A percentile compares a stretch with the other conserved stretches of the same genome.
Conservation (phyloP, 805 yeast genomes). For the Jamesozyma gamospora region DNA sequence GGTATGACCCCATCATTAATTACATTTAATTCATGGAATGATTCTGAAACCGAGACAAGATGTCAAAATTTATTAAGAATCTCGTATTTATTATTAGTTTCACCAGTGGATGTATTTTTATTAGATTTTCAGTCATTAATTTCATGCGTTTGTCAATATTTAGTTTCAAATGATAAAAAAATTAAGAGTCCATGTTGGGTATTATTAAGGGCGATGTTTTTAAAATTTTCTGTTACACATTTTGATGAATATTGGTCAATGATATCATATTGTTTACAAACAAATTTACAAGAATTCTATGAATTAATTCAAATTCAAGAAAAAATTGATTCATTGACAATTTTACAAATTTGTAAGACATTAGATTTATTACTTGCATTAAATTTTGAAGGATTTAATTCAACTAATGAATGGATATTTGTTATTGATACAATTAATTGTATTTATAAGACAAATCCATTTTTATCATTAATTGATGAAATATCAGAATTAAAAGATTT, state of each 20-base stretch:
- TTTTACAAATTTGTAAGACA: constrained; percentile 60
- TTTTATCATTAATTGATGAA: constrained; percentile 37
- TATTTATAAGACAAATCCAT: constrained; percentile 33
- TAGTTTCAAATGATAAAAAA: constrained; percentile 23
- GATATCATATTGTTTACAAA: constrained; percentile 51
- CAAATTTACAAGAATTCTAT: constrained; percentile 22
- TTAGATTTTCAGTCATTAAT: constrained; percentile 41
- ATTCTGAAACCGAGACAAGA: constrained; percentile 50
- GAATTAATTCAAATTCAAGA: constrained; percentile 22
- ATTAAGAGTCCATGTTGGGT: constrained; percentile 32
- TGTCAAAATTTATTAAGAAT: constrained; percentile 49
- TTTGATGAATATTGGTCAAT: constrained; percentile 61
- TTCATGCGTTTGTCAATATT: constrained; percentile 33
- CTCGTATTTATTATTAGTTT: constrained; percentile 51
- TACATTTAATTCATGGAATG: constrained; percentile 56
- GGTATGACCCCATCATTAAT: constrained; percentile 44
- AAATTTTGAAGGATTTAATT: constrained; percentile 68
- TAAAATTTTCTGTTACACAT: constrained; percentile 55
- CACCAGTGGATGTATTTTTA: constrained; percentile 47
- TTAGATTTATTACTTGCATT: constrained; percentile 64
- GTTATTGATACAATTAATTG: constrained; percentile 59
- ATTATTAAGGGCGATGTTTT: constrained; percentile 53
- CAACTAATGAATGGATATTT: constrained; percentile 71
- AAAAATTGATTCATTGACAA: constrained; percentile 24
- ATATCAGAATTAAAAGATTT: constrained; percentile 33